Base-by-base conservation (phyloP, 192 early-diverging fungal species). In the Entomortierella parvispora region DNA sequence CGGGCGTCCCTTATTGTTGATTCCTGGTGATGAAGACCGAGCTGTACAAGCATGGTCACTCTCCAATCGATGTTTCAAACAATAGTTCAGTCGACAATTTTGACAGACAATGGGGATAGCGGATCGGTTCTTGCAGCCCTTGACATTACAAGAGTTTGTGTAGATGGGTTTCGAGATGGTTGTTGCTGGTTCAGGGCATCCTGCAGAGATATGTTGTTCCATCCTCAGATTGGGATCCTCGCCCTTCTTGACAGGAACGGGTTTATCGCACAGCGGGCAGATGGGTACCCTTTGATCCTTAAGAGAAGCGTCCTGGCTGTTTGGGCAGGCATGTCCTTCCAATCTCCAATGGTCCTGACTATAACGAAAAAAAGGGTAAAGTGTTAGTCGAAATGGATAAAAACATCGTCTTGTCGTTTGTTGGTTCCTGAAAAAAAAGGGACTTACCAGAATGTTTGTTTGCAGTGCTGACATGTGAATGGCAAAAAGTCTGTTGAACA, bases 31-130 rank as follows among this genome's bases (percentile, higher is more conserved):
- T 3, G 20, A 33, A 1, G n/a, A 25, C 2, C 57, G 22, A 29
- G 79, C 57, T n/a, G n/a, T n/a, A 57, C 94, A 95, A 9, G 84
- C 65, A 68, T 96, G 94, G 52, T 92, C 92, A 28, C 74, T 62
- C 43, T 91, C 89, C 37, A 93, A 77, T 28, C 93, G 87, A 81
- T 96, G 95, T 64, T 90, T 90, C 49, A 96, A 80, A 76, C 95
- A 96, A 64, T 86, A 95, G 33, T 81, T 82, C 28, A 83, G 65
- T 20, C 79, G 62, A 74, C 95, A 96, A 11, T 68, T 75, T 20
- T 84, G 65, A 76, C 95, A 96, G 33, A 80, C 48, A 15, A 93
- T 87, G 31, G 86, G 87, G 4, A 94, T 88, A 20, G 91, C 62
- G 11, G 90, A 82, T 51, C 90, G 84, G 31, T 86, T 85, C 44